phyloP scores from a whole-genome alignment of 169 alveolate genomes.

The Plasmodium malariae region DNA sequence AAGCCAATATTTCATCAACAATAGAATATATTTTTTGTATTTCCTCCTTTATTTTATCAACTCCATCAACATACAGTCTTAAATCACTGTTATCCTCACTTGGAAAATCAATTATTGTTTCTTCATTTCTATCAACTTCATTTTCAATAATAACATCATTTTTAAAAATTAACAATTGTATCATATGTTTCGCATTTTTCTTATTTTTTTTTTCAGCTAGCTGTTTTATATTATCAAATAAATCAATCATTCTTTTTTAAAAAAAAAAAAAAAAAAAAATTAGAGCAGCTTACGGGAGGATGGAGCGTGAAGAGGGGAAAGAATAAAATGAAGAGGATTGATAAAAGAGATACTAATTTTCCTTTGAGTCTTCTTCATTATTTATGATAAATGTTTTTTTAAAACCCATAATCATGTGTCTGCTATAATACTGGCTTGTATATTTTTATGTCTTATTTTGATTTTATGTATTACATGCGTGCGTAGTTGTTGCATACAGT shows the following conservation, averaged over 20 bases:
- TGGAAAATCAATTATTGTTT: conserved; percentile 16
- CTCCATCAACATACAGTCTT: conserved; percentile 43
- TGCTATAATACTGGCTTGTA: too few relatives aligned
- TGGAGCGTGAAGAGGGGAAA: not conserved
- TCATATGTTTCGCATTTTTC: conserved; percentile 41
- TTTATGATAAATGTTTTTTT: conserved; percentile 5
- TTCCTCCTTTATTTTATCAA: conserved; percentile 42
- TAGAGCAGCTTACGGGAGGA: not conserved
- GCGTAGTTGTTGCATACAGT: too few relatives aligned
- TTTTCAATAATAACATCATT: conserved; percentile 32
- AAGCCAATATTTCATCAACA: conserved; percentile 23
- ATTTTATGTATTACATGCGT: too few relatives aligned
- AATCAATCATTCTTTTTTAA: conserved; percentile 38
- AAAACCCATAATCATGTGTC: too few relatives aligned
- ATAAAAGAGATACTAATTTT: not conserved
- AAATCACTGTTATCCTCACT: conserved; percentile 38
- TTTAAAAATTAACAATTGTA: conserved; percentile 22
- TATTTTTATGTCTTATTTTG: too few relatives aligned
- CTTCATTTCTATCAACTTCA: conserved; percentile 15
- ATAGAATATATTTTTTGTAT: conserved; percentile 31
- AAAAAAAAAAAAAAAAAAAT: conserved; percentile 10
- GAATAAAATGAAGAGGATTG: not conserved
- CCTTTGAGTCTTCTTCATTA: not conserved
- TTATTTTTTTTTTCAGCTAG: conserved; percentile 39
- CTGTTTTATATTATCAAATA: conserved; percentile 34